These are phyloP conservation scores for Gossypium turneri DNA, from an alignment of 345 rosid genomes.

Conservation along the genomic window DNA sequence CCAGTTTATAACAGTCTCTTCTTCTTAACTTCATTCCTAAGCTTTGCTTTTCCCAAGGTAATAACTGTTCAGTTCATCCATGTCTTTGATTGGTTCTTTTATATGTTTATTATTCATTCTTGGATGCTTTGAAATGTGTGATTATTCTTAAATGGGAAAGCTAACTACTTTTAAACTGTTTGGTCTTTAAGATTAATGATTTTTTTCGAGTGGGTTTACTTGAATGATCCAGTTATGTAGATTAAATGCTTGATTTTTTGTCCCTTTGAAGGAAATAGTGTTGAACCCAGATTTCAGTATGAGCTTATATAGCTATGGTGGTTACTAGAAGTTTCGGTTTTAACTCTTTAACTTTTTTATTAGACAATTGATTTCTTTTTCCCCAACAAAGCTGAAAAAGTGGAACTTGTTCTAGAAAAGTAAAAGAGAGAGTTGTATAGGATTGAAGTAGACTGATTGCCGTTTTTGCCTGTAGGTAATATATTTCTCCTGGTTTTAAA, in stretches of 20 bases:
- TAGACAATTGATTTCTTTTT: not conserved
- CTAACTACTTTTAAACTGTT: not conserved
- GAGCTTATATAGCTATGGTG: not conserved
- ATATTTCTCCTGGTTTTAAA: not conserved
- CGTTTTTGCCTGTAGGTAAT: not conserved
- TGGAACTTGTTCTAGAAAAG: not conserved
- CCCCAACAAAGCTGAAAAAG: not conserved
- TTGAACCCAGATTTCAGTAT: conserved; percentile 1
- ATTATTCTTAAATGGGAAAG: conserved; percentile 9
- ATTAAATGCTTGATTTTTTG: not conserved
- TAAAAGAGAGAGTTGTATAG: not conserved
- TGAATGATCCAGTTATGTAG: not conserved
- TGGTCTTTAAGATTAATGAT: not conserved
- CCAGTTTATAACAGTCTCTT: not conserved
- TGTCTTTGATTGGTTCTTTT: not conserved
- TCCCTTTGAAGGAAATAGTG: not conserved
- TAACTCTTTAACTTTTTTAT: not conserved
- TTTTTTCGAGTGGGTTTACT: not conserved
- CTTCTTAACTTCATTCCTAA: not conserved
- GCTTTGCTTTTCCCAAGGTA: not conserved
- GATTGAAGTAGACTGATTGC: not conserved
- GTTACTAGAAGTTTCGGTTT: not conserved
- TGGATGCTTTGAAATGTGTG: not conserved
- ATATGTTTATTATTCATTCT: conserved; percentile 4
- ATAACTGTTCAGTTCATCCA: not conserved